Evolutionary conservation across 2,329 filamentous ascomycete species (phyloP), one percentile per base, ranked within the genome.

Genomic region (Ramularia collo-cygni): DNA sequence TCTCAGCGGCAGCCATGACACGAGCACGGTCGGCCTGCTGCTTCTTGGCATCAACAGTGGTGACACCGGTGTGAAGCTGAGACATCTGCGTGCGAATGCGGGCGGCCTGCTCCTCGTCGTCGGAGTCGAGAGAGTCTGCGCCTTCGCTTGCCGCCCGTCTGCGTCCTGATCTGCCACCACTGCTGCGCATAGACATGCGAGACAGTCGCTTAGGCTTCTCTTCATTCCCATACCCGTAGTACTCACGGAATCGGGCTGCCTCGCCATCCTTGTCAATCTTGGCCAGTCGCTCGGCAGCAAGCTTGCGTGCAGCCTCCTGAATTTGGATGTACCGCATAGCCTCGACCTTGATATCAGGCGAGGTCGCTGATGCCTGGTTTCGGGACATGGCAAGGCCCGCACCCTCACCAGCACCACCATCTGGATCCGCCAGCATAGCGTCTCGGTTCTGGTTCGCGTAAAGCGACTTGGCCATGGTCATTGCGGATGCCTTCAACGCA

Each of bases 401-500:
- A 51, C 60, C 38, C 49, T 61, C 42, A 16, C 42, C 53, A 17
- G 38, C 48, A 7, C 40, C 50, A 13, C 40, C 52, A 7, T 49
- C 45, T 3, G 51, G 44, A 28, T 53, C 49, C 9, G 43, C 37
- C 10, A 40, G 38, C 26, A 55, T 42, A 4, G 40, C 47, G 2
- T 48, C 47, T 4, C 56, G 54, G 30, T 58, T 73, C 45, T 74
- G 76, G 46, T 85, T 77, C 8, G 70, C 76, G 58, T 88, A 95
- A 79, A 95, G 90, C 52, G 83, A 78, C 63, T 82, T 84, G 5
- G 89, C 88, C 87, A 95, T 94, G 8, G 84, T 85, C 3, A 95
- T 70, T 2, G 89, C 87, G 14, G 87, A 90, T 19, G 87, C 85
- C 48, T 82, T 83, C 2, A 94, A 68, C 4, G 80, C 78, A 50